Evolutionary conservation across 1,139 yeast species (phyloP).

Genomic region (Suhomyces coccinellae): DNA sequence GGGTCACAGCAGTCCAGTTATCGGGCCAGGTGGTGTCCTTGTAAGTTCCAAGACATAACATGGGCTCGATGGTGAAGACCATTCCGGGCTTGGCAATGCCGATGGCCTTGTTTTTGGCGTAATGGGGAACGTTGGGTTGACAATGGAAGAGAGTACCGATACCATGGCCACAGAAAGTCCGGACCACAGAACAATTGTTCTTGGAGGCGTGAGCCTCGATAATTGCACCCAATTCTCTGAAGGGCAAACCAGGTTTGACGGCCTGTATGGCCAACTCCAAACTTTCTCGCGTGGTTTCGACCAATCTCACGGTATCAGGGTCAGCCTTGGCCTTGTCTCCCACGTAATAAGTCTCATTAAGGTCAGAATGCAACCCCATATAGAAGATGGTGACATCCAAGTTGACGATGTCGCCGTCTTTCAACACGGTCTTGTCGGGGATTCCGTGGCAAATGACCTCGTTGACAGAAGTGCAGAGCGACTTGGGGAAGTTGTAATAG

Average conservation of each 20-base stretch:
- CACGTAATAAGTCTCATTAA: conserved; percentile 95
- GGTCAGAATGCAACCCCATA: conserved; percentile 89
- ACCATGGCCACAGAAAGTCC: conserved; percentile 95
- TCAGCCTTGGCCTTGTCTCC: conserved; percentile 82
- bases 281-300: conserved; percentile 92
- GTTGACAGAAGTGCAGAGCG: conserved; percentile 90
- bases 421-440: conserved; percentile 81
- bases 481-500: conserved; percentile 91
- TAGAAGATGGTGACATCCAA: conserved; percentile 84
- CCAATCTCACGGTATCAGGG: conserved; percentile 79
- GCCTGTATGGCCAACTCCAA: conserved; percentile 77
- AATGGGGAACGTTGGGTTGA: conserved; percentile 93
- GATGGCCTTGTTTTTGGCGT: conserved; percentile 87
- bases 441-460: conserved; percentile 97
- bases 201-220: conserved; percentile 86
- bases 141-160: conserved; percentile 85
- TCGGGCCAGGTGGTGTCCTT: conserved; percentile 94
- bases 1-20: conserved; percentile 92
- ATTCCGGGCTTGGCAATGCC: conserved; percentile 96
- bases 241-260: conserved; percentile 90
- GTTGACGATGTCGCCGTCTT: conserved; percentile 95
- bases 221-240: conserved; percentile 83
- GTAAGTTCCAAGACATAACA: conserved; percentile 88
- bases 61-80: conserved; percentile 97
- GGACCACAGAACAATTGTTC: conserved; percentile 81